phyloP scores from a whole-genome alignment of 1,139 yeast species.

The Lodderomyces parapsilosis region DNA sequence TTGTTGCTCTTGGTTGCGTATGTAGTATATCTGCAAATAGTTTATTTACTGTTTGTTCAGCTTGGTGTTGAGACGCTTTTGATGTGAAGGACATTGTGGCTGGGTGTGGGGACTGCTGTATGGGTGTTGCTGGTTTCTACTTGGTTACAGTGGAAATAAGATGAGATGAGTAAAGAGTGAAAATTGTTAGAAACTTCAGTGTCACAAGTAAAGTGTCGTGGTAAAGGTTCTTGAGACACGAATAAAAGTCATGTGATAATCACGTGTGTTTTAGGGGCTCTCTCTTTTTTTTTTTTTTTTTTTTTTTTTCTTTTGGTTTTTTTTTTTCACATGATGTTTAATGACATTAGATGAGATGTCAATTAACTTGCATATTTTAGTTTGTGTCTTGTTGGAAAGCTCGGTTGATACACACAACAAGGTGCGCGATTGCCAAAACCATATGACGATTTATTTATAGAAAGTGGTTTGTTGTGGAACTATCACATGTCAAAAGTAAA shows the following conservation, averaged over 20 bases:
- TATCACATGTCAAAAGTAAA: too few species aligned
- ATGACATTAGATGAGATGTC: too few species aligned
- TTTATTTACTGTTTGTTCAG: constrained; percentile 41
- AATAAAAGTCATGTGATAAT: neutral
- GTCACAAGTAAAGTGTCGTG: neutral
- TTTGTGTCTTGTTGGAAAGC: neutral
- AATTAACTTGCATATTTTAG: too few species aligned
- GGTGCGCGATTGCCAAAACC: too few species aligned
- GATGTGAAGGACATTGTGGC: constrained; percentile 30
- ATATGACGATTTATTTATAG: too few species aligned
- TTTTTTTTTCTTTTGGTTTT: neutral
- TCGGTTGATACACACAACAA: too few species aligned
- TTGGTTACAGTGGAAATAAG: too few species aligned
- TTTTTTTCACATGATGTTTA: neutral
- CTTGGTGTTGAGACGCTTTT: constrained; percentile 30
- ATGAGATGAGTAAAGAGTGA: constrained; percentile 2
- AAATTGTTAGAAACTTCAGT: too few species aligned
- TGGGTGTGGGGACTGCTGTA: neutral
- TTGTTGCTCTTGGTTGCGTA: constrained; percentile 18
- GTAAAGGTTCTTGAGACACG: too few species aligned
- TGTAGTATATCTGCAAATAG: constrained; percentile 44
- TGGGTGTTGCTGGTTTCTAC: too few species aligned
- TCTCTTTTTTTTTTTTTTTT: too few species aligned
- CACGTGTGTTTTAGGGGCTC: neutral
- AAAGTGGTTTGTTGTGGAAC: too few species aligned